A percentile compares a stretch with the other conserved stretches of the same genome.
These are phyloP conservation scores for Chamaenerion angustifolium DNA, from an alignment of 345 rosid species.

Conservation along the genomic window DNA sequence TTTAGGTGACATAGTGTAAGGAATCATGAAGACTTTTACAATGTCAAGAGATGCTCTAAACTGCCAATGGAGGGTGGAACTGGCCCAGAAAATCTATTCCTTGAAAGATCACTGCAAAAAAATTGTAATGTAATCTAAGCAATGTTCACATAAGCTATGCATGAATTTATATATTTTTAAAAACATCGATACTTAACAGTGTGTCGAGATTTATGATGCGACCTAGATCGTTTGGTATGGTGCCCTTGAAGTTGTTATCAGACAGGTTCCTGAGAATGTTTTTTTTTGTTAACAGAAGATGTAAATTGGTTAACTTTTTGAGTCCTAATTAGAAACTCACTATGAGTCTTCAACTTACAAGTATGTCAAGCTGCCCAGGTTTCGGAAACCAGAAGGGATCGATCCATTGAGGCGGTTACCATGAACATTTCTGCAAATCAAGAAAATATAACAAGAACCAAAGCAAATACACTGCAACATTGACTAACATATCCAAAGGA, in stretches of 20 bases:
- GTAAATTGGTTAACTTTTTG: not conserved
- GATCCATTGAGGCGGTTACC: conserved; percentile 70
- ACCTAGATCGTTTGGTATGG: conserved; percentile 65
- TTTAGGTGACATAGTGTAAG: not conserved
- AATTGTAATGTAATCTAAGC: too few species aligned
- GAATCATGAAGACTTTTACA: conserved; percentile 33
- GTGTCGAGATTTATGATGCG: conserved; percentile 79
- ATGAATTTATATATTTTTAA: too few species aligned
- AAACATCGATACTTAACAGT: conserved; percentile 30
- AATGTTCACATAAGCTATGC: too few species aligned
- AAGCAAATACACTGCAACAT: not conserved
- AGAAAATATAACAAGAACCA: not conserved
- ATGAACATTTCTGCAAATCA: conserved; percentile 53
- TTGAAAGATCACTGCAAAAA: conserved; percentile 63
- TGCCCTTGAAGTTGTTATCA: conserved; percentile 55
- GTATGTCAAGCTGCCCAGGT: conserved; percentile 75
- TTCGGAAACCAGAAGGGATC: conserved; percentile 60
- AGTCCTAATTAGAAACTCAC: too few species aligned
- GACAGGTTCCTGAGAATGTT: conserved; percentile 57
- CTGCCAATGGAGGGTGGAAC: conserved; percentile 70
- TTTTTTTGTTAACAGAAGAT: not conserved
- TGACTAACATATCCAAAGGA: not conserved
- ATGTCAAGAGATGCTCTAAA: conserved; percentile 79
- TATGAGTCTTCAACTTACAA: conserved; percentile 32
- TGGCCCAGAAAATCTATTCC: conserved; percentile 61